Percentiles rank a stretch among this genome's conserved stretches.
phyloP scores from a whole-genome alignment of 192 early-diverging fungal genomes.

The Entomortierella parvispora region DNA sequence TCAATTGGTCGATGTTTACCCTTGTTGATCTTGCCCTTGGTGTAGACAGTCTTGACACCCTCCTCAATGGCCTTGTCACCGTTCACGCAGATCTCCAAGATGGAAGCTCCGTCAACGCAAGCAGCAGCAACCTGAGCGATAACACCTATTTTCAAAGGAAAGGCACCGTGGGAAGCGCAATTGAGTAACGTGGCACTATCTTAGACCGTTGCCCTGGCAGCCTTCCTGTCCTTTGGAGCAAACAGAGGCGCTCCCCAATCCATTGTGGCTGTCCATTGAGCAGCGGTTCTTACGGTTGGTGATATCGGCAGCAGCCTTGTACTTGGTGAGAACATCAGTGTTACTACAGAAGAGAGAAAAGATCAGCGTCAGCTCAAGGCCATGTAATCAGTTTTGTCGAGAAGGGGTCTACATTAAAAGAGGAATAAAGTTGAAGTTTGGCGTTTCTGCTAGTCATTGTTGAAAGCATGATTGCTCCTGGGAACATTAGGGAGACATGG shows the following conservation, averaged over 20 bases:
- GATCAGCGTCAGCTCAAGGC: neutral
- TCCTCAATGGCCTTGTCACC: conserved; percentile 89
- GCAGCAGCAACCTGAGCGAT: conserved; percentile 75
- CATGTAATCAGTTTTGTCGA: too few species aligned
- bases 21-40: conserved; percentile 79
- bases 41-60: conserved; percentile 82
- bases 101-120: conserved; percentile 81
- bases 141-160: conserved; percentile 65
- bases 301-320: conserved; percentile 91
- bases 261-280: neutral
- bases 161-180: conserved; percentile 35
- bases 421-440: too few species aligned
- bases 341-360: conserved; percentile 53
- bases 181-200: neutral
- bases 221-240: too few species aligned
- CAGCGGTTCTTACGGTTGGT: conserved; percentile 73
- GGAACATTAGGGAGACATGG: too few species aligned
- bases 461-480: too few species aligned
- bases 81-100: conserved; percentile 87
- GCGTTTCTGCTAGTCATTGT: too few species aligned
- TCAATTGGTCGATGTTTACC: conserved; percentile 43
- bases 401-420: too few species aligned
- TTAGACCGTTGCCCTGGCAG: neutral
- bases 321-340: conserved; percentile 86
- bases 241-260: too few species aligned